phyloP scores from a whole-genome alignment of 805 yeast species.

The Huiozyma sinensis region DNA sequence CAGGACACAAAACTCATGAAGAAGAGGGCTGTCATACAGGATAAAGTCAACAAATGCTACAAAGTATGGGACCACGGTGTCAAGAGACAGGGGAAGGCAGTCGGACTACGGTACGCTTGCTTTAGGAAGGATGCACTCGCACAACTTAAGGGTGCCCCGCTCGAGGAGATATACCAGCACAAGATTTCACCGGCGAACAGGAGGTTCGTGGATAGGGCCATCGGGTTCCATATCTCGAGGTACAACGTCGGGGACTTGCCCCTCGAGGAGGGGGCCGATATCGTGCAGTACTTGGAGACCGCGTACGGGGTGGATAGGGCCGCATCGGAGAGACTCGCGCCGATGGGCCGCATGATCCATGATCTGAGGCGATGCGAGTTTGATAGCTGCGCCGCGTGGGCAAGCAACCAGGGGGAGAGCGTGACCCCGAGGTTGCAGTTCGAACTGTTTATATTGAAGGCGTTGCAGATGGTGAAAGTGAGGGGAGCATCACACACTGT shows the following conservation, averaged over 20 bases:
- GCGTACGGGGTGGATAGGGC: slow-evolving; percentile 22
- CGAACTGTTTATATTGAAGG: slow-evolving; percentile 17
- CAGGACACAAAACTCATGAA: slow-evolving; percentile 6
- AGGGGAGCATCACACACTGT: slow-evolving; percentile 20
- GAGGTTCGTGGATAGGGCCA: slow-evolving; percentile 30
- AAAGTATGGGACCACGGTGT: slow-evolving; percentile 25
- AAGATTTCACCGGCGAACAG: slow-evolving; percentile 18
- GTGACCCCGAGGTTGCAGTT: slow-evolving; percentile 10
- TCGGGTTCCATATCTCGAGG: slow-evolving; percentile 38
- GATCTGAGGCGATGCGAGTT: slow-evolving; percentile 30
- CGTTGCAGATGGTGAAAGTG: slow-evolving; percentile 12
- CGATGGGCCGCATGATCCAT: slow-evolving; percentile 34
- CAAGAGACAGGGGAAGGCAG: slow-evolving; percentile 20
- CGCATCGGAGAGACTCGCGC: slow-evolving; percentile 29
- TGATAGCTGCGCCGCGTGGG: slow-evolving; percentile 43
- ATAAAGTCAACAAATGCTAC: slow-evolving; percentile 21
- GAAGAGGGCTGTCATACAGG: slow-evolving; percentile 19
- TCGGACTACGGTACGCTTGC: slow-evolving; percentile 18
- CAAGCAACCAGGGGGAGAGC: slow-evolving; percentile 8
- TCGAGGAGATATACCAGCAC: slow-evolving; percentile 28
- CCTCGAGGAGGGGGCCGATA: slow-evolving; percentile 15
- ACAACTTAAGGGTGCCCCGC: slow-evolving; percentile 25
- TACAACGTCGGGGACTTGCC: slow-evolving; percentile 35
- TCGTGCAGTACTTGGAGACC: slow-evolving; percentile 23
- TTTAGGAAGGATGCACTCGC: slow-evolving; percentile 22